Percentiles rank a stretch among this genome's conserved stretches.
phyloP scores from a whole-genome alignment of 1,284 basidiomycete genomes.

The Meripilus lineatus region DNA sequence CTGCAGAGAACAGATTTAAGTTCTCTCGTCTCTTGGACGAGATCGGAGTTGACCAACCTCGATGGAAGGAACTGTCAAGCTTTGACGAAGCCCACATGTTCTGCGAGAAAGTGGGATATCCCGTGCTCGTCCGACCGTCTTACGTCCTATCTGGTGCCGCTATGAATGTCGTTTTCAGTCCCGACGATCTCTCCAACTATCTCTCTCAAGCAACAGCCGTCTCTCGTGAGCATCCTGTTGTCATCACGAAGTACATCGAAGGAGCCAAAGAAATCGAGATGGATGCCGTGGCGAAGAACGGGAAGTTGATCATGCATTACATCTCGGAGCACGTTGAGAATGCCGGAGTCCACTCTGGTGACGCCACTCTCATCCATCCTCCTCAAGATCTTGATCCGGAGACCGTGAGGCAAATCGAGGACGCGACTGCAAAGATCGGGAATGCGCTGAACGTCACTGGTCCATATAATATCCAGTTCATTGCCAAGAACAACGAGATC shows the following conservation, averaged over 20 bases:
- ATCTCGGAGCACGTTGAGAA: conserved; percentile 99
- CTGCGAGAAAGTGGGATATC: conserved; percentile 90
- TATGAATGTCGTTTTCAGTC: conserved; percentile 98
- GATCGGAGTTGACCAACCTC: conserved; percentile 95
- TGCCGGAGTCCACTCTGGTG: conserved; percentile 96
- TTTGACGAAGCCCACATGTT: conserved; percentile 86
- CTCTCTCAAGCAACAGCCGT: conserved; percentile 95
- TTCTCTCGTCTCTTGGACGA: conserved; percentile 97
- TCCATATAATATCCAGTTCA: conserved; percentile 99
- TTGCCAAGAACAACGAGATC: conserved; percentile 99
- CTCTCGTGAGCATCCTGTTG: conserved; percentile 95
- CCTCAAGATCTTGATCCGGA: conserved; percentile 97
- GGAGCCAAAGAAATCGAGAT: conserved; percentile 99
- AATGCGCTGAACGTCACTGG: conserved; percentile 98
- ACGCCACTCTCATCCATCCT: conserved; percentile 96
- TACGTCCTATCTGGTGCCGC: conserved; percentile 98
- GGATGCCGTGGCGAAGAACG: conserved; percentile 96
- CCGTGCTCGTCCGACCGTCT: conserved; percentile 94
- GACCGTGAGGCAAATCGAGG: conserved; percentile 93
- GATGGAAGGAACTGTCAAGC: conserved; percentile 95
- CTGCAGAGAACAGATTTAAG: conserved; percentile 98
- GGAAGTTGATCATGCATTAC: conserved; percentile 99
- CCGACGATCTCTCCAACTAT: conserved; percentile 88
- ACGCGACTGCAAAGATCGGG: conserved; percentile 96
- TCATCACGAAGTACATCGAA: conserved; percentile 99